Conservation (phyloP, 1,284 basidiomycete genomes). For the Somion occarium region DNA sequence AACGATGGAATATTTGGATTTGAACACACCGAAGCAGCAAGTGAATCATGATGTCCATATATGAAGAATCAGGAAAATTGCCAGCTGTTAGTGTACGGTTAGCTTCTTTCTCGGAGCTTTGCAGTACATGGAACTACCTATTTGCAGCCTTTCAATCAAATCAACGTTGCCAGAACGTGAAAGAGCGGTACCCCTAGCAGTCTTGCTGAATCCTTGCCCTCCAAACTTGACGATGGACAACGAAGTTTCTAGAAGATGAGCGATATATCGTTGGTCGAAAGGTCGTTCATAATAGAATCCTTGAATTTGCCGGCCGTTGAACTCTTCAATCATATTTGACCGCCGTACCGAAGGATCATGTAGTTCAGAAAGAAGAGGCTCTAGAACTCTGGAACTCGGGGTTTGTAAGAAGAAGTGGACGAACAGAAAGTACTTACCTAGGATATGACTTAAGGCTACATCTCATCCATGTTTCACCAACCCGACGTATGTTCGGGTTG, state of each 20-base stretch:
- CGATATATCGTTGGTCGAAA: conserved; percentile 73
- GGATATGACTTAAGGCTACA: conserved; percentile 89
- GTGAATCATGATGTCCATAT: conserved; percentile 71
- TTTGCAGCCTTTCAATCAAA: conserved; percentile 54
- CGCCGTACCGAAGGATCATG: conserved; percentile 65
- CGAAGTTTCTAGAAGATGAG: conserved; percentile 73
- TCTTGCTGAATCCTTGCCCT: conserved; percentile 80
- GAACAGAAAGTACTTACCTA: conserved; percentile 46
- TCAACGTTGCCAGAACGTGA: conserved; percentile 57
- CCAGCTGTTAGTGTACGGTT: conserved; percentile 38
- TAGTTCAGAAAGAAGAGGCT: conserved; percentile 81
- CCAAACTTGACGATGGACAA: conserved; percentile 81
- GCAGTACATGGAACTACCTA: too few relatives aligned
- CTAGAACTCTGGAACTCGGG: conserved; percentile 59
- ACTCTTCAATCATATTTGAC: conserved; percentile 41
- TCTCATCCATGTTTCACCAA: conserved; percentile 94
- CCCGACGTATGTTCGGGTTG: conserved; percentile 67
- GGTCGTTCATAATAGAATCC: conserved; percentile 66
- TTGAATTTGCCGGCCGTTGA: conserved; percentile 63
- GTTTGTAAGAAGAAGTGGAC: conserved; percentile 7
- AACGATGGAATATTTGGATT: neutral
- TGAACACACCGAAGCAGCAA: conserved; percentile 59
- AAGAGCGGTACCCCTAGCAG: conserved; percentile 55
- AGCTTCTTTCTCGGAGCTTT: too few relatives aligned
- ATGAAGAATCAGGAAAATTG: conserved; percentile 53